Percentiles rank a stretch among this genome's conserved stretches.
Conservation (phyloP, 768 basidiomycete species). For the Gymnopilus junonius region DNA sequence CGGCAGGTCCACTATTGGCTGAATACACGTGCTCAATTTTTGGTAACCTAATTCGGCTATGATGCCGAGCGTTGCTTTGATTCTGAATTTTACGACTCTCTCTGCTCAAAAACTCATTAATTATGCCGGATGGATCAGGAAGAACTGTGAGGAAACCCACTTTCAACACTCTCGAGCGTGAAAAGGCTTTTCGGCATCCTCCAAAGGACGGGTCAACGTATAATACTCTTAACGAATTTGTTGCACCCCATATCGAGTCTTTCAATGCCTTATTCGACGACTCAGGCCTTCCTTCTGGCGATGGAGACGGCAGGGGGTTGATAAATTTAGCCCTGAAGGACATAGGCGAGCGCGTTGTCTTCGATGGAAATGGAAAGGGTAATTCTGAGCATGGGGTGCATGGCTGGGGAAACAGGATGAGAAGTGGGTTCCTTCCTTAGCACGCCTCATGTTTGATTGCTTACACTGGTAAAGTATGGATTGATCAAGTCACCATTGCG, state of each 20-base stretch:
- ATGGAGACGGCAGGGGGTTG: slow-evolving; percentile 80
- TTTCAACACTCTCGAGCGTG: slow-evolving; percentile 83
- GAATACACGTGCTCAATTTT: slow-evolving; percentile 41
- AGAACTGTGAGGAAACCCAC: slow-evolving; percentile 40
- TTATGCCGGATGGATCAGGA: slow-evolving; percentile 58
- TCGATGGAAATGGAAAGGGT: slow-evolving; percentile 70
- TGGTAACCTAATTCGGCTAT: slow-evolving; percentile 17
- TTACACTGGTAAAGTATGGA: slow-evolving; percentile 71
- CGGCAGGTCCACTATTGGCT: slow-evolving; percentile 9
- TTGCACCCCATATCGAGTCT: slow-evolving; percentile 91
- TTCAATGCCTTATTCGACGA: slow-evolving; percentile 98
- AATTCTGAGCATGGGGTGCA: slow-evolving; percentile 55
- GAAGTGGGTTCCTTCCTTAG: slow-evolving; percentile 58
- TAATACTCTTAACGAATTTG: slow-evolving; percentile 89
- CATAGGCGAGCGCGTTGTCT: slow-evolving; percentile 90
- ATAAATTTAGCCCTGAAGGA: slow-evolving; percentile 80
- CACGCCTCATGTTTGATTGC: slow-evolving; percentile 5
- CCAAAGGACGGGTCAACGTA: slow-evolving; percentile 69
- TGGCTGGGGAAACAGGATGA: slow-evolving; percentile 84
- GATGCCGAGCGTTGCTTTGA: background rate
- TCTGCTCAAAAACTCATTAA: slow-evolving; percentile 29
- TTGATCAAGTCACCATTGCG: slow-evolving; percentile 82
- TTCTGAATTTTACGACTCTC: background rate
- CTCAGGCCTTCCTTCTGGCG: slow-evolving; percentile 74
- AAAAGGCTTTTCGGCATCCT: slow-evolving; percentile 79